These are phyloP conservation scores for Flammula alnicola DNA, from an alignment of 1,284 basidiomycete genomes.

Conservation along the genomic window DNA sequence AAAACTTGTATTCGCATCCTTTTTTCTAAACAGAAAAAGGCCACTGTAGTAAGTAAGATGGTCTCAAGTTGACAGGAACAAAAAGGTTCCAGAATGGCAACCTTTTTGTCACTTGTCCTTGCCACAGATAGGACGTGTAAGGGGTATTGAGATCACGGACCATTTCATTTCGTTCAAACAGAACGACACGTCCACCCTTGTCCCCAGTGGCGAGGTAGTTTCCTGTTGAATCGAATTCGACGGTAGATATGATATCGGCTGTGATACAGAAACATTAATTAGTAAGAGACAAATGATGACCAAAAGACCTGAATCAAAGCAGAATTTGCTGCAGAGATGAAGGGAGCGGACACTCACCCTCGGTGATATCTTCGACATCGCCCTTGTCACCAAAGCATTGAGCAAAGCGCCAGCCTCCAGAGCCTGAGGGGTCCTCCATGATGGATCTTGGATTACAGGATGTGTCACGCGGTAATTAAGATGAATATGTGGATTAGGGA, in stretches of 20 bases:
- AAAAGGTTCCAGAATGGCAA: constrained; percentile 16
- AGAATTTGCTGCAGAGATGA: constrained; percentile 18
- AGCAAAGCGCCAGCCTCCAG: constrained; percentile 96
- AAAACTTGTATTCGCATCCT: constrained; percentile 99
- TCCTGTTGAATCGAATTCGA: constrained; percentile 99
- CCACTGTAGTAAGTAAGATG: constrained; percentile 11
- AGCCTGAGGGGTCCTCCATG: constrained; percentile 81
- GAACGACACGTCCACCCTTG: constrained; percentile 97
- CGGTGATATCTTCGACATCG: constrained; percentile 99
- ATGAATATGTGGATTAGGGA: constrained; percentile 14
- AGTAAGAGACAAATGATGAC: constrained; percentile 31
- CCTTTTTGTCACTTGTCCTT: constrained; percentile 13
- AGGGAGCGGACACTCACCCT: constrained; percentile 63
- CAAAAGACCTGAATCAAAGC: constrained; percentile 13
- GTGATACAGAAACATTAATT: constrained; percentile 31
- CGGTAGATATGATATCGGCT: constrained; percentile 99
- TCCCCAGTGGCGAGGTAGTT: constrained; percentile 99
- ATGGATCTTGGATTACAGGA: constrained; percentile 29
- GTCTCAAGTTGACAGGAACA: constrained; percentile 9
- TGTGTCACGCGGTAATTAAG: constrained; percentile 28
- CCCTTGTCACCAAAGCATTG: constrained; percentile 99
- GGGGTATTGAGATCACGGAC: constrained; percentile 55
- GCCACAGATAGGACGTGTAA: constrained; percentile 13
- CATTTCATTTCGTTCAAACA: constrained; percentile 98
- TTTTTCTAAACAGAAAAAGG: constrained; percentile 76